phyloP scores from a whole-genome alignment of 2,329 filamentous ascomycete genomes.

The Fonsecaea nubica region DNA sequence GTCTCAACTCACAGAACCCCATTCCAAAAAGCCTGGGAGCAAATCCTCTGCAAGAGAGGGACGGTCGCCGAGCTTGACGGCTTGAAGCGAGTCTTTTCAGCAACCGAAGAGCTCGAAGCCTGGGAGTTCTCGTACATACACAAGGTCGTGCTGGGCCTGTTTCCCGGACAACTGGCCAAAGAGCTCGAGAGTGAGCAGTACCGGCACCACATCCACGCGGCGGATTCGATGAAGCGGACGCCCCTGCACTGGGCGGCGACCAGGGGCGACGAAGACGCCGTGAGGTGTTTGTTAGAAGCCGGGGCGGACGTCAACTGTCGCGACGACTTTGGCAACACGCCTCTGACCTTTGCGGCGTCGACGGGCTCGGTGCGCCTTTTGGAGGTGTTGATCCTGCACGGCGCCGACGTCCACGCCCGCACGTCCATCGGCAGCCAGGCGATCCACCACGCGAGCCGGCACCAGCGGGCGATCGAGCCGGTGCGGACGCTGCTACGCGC shows the following conservation, averaged over 20 bases:
- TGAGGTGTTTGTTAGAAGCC: neutral
- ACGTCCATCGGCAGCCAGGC: neutral
- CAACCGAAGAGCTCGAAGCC: neutral
- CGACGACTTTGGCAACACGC: neutral
- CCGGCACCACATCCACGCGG: neutral
- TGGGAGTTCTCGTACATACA: neutral
- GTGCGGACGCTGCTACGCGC: neutral
- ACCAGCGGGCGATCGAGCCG: neutral
- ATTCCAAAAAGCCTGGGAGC: neutral
- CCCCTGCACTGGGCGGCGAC: constrained; percentile 18
- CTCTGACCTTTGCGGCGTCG: neutral
- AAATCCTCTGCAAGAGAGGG: constrained; percentile 1
- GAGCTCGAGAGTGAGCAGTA: constrained; percentile 5
- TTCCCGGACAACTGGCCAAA: neutral
- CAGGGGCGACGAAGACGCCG: neutral
- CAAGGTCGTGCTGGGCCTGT: neutral
- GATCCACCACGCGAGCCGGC: neutral
- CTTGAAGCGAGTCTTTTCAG: neutral
- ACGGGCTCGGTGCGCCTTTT: neutral
- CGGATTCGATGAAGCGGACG: constrained; percentile 8
- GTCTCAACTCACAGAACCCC: neutral
- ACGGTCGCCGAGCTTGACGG: neutral
- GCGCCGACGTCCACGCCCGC: neutral
- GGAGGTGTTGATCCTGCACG: neutral
- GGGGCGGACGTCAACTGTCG: neutral